Conservation (phyloP, 2,329 filamentous ascomycete species). For the Microascus cirrosus region DNA sequence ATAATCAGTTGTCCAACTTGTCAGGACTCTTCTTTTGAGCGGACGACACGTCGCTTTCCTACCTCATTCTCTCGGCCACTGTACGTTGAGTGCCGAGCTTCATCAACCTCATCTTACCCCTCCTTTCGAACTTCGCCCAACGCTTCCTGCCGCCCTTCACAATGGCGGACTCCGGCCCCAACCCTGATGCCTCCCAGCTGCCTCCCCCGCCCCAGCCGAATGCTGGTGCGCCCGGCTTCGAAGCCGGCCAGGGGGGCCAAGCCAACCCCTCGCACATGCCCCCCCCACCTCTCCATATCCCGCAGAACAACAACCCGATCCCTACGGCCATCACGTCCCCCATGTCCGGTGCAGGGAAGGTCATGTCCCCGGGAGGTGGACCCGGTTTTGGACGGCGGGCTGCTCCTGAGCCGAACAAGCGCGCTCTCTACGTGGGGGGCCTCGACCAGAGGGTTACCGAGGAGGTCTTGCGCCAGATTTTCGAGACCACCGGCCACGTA, state of each 20-base stretch:
- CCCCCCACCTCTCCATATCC: slow-evolving; percentile 84
- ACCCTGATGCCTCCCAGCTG: slow-evolving; percentile 52
- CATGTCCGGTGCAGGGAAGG: slow-evolving; percentile 44
- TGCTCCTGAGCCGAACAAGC: slow-evolving; percentile 96
- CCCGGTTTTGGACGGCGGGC: slow-evolving; percentile 77
- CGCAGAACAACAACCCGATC: slow-evolving; percentile 92
- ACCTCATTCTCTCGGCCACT: not conserved
- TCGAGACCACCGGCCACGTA: slow-evolving; percentile 96
- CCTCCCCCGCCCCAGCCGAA: slow-evolving; percentile 59
- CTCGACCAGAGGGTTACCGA: slow-evolving; percentile 92
- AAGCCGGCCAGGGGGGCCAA: slow-evolving; percentile 62
- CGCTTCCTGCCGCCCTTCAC: slow-evolving; percentile 12
- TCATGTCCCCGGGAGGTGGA: slow-evolving; percentile 73
- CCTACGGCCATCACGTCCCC: slow-evolving; percentile 87
- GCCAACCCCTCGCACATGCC: slow-evolving; percentile 68
- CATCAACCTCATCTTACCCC: not conserved
- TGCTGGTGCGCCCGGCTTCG: slow-evolving; percentile 61
- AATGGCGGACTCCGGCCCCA: slow-evolving; percentile 70
- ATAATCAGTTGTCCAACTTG: not conserved
- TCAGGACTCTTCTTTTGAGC: not conserved
- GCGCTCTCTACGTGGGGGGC: slow-evolving; percentile 90
- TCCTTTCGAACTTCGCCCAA: not conserved
- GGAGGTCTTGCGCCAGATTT: slow-evolving; percentile 93
- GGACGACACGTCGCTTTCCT: not conserved
- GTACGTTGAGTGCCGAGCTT: slow-evolving; percentile 1